Conservation (phyloP, 495 filamentous ascomycete genomes). For the Podospora pseudocomata region DNA sequence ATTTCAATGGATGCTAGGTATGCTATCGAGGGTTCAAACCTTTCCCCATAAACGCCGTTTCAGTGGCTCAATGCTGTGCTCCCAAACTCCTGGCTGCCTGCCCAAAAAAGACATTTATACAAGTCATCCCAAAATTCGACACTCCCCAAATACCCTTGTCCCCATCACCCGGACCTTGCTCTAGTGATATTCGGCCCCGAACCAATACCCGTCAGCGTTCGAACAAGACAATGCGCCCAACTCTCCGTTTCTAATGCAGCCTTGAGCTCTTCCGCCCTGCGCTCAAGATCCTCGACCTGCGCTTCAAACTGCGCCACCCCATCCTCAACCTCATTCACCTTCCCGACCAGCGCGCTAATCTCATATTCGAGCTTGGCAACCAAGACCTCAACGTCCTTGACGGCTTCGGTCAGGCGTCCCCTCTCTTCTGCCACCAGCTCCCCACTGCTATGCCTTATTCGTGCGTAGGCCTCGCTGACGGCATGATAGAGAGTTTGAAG, state of each 20-base stretch:
- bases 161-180: conserved; percentile 7
- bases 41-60: too few relatives aligned
- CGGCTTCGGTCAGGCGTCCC: conserved; percentile 61
- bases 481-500: conserved; percentile 67
- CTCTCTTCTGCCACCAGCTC: conserved; percentile 67
- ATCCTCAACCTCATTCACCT: conserved; percentile 84
- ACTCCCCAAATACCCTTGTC: background rate
- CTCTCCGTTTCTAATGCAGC: conserved; percentile 59
- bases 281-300: conserved; percentile 76
- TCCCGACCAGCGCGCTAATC: conserved; percentile 71
- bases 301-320: conserved; percentile 75
- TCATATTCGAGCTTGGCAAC: conserved; percentile 93
- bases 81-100: too few relatives aligned
- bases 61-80: too few relatives aligned
- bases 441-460: conserved; percentile 59
- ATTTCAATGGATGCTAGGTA: background rate
- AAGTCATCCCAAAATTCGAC: too few relatives aligned
- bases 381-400: conserved; percentile 78
- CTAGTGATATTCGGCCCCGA: conserved; percentile 52
- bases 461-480: conserved; percentile 60
- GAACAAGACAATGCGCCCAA: conserved; percentile 56
- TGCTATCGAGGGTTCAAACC: background rate
- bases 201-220: conserved; percentile 58
- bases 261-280: conserved; percentile 66
- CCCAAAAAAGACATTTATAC: too few relatives aligned